Evolutionary conservation across 164 flowering plant species (phyloP), one percentile per base, ranked within the genome.

Genomic region (Vitis cinerea): DNA sequence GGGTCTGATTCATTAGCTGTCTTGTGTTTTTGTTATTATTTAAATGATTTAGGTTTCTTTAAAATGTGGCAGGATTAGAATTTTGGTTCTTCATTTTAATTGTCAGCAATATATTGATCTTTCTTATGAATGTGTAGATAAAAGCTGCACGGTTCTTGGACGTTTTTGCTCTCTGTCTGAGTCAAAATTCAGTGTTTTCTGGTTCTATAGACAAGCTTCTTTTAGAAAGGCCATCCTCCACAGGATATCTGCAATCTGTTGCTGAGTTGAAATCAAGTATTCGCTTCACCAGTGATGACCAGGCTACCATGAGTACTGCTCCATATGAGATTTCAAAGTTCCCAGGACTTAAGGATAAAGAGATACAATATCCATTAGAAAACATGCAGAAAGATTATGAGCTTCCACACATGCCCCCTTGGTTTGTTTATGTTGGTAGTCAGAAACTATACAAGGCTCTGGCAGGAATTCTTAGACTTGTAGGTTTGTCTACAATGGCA

Each of bases 341-440:
- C 44, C 57, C 30, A 27, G 69, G 31, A 58, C 64, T 64, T 59
- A 70, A 70, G 59, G 78, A 65, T 50, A 79, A 63, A 72, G 70
- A 57, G 66, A 57, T 54, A 47, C 59, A 67, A 59, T 23, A 44
- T 52, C 57, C 70, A 4, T 9, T 8, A 14, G 79, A 78, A 61
- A 37, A 49, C 68, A 54, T 16, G 15, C 66, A 65, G 50, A 72
- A 78, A 30, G 74, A 68, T 59, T 84, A 77, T 73, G 84, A 82
- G 75, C 86, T 95, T 71, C 99, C 98, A 52, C 84, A 81, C 53
- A 86, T 87, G 88, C 99, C 99, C 63, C 98, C 99, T 72, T 95
- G 99, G 99, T 91, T 93, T 81, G 61, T 65, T 64, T 23, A 81
- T 76, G 81, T 79, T 73, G 91, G 93, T 44, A 82, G 91, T 72